Percentiles rank a stretch among this genome's conserved stretches.
Conservation (phyloP, 1,284 basidiomycete genomes). For the Puccinia coronata region DNA sequence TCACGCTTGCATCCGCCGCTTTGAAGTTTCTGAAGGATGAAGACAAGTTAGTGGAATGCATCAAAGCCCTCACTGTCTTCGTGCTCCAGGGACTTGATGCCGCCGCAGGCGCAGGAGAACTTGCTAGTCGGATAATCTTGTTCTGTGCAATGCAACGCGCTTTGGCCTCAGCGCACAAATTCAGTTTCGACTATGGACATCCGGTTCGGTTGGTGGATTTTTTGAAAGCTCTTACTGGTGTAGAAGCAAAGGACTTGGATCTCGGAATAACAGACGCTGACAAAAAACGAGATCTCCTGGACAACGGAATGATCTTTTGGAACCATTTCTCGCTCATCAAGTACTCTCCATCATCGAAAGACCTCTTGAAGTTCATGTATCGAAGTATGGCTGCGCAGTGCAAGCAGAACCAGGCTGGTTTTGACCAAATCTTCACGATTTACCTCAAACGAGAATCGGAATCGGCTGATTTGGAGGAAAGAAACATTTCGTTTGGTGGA, state of each 20-base stretch:
- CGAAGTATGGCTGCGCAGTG: neutral
- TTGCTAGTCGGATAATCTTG: neutral
- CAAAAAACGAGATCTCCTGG: neutral
- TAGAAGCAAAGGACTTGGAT: neutral
- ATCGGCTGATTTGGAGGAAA: neutral
- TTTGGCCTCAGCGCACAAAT: neutral
- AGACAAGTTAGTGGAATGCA: neutral
- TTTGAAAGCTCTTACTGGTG: neutral
- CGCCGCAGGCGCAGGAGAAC: neutral
- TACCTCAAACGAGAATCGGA: neutral
- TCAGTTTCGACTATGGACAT: neutral
- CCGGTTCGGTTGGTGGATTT: neutral
- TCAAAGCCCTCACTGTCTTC: neutral
- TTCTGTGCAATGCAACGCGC: neutral
- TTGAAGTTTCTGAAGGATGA: neutral
- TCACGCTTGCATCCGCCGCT: constrained; percentile 1
- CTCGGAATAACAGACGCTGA: neutral
- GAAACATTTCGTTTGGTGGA: neutral
- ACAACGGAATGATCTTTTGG: neutral
- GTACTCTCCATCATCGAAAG: neutral
- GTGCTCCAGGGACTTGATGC: neutral
- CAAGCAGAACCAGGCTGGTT: neutral
- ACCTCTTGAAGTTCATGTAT: neutral
- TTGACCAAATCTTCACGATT: neutral
- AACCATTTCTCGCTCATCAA: constrained; percentile 5